A percentile compares a stretch with the other conserved stretches of the same genome.
These are phyloP conservation scores for Limnanthes douglasii DNA, from an alignment of 345 rosid species.

Conservation along the genomic window DNA sequence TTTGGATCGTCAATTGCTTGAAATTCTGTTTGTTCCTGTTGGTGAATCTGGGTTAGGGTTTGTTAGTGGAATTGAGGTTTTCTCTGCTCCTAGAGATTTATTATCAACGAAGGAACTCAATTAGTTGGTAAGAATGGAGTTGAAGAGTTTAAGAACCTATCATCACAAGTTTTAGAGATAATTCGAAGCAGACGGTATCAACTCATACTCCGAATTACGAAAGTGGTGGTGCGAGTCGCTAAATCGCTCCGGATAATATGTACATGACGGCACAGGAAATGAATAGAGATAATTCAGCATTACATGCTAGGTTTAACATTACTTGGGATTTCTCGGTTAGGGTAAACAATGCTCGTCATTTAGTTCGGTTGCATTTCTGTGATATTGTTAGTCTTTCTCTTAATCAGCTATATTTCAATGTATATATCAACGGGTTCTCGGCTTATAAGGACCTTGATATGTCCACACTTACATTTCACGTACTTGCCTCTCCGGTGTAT, in stretches of 20 bases:
- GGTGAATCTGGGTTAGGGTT: conserved; percentile 37
- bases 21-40: conserved; percentile 32
- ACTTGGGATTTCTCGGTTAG: conserved; percentile 64
- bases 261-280: conserved; percentile 90
- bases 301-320: conserved; percentile 43
- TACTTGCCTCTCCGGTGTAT: conserved; percentile 59
- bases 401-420: conserved; percentile 66
- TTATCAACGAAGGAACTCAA: conserved; percentile 57
- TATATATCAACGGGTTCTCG: conserved; percentile 44
- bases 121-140: conserved; percentile 21
- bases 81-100: conserved; percentile 54
- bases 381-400: conserved; percentile 68
- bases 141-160: conserved; percentile 34
- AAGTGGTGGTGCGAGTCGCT: conserved; percentile 46
- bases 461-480: conserved; percentile 43
- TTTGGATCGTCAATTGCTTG: conserved; percentile 21
- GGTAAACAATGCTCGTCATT: conserved; percentile 25
- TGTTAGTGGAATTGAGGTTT: conserved; percentile 65
- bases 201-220: conserved; percentile 54
- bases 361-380: conserved; percentile 90
- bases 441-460: conserved; percentile 69
- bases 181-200: conserved; percentile 35
- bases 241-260: conserved; percentile 70
- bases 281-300: conserved; percentile 42
- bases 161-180: conserved; percentile 54